Evolutionary conservation across 1,284 basidiomycete genomes (phyloP).

Genomic region (Fomitopsis betulina): DNA sequence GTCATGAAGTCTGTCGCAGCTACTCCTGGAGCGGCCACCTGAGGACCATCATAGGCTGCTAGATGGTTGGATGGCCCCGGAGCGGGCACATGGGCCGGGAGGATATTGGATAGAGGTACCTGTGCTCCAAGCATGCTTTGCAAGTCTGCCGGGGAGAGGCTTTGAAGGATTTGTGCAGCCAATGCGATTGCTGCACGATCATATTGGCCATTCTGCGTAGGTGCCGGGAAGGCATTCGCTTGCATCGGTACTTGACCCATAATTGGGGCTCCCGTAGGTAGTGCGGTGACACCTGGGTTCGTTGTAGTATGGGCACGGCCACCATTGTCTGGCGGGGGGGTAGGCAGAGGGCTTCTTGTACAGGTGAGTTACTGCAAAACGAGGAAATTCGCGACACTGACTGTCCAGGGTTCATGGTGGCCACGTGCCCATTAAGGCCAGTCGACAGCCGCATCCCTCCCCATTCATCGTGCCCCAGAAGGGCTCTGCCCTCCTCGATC

Average conservation of each 20-base stretch:
- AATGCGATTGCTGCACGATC: background rate
- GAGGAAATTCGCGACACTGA: constrained; percentile 3
- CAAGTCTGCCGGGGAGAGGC: background rate
- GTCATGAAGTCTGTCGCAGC: constrained; percentile 5
- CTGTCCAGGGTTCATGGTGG: constrained; percentile 8
- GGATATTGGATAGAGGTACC: no score
- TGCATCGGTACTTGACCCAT: background rate
- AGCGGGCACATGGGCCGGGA: background rate
- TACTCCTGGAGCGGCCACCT: background rate
- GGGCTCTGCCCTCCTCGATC: constrained; percentile 30
- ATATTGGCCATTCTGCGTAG: background rate
- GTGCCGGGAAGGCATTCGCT: background rate
- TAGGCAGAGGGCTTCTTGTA: constrained; percentile 44
- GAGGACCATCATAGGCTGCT: background rate
- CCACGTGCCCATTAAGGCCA: constrained; percentile 4
- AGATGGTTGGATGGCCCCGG: background rate
- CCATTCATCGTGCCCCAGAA: constrained; percentile 49
- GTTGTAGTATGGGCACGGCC: constrained; percentile 6
- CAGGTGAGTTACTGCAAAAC: constrained; percentile 2
- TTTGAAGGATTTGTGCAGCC: background rate
- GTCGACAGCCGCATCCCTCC: constrained; percentile 38
- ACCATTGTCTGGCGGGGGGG: constrained; percentile 43
- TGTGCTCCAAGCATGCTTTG: background rate
- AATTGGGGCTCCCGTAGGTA: background rate
- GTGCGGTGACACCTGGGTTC: background rate